Base-by-base conservation (phyloP, 768 basidiomycete genomes). In the Lactarius trivialis region DNA sequence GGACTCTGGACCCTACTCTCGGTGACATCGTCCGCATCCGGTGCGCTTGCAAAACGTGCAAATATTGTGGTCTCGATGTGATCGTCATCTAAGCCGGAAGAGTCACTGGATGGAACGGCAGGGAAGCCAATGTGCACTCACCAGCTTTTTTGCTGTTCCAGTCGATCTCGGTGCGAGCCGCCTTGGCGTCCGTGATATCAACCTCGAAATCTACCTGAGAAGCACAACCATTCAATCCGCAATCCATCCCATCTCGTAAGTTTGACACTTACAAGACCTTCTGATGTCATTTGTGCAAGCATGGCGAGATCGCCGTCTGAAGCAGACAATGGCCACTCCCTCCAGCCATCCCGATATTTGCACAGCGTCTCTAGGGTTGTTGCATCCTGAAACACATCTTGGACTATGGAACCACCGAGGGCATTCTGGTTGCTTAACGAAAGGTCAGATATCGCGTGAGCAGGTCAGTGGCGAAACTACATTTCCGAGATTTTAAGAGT, bases 121-220 rank as follows among this genome's bases (percentile, higher is more conserved):
- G 17, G 15, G 8, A 57, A 9, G 4, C 15, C 30, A 14, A 28
- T 15, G 15, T 33, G 28, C 8, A 71, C 78, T 59, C 64, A 89
- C 91, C 90, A 66, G 88, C 87, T 79, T 91, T 91, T 76, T 92
- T 92, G 73, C 91, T 96, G 67, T 91, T 91, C 83, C 88, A 92
- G 69, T 92, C 89, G 37, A 89, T 75, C 12, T 72, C 75, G 28
- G 76, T 71, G 7, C 86, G 81, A 41, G 84, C 80, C 6, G 77
- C 74, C 64, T 80, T 83, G 14, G 86, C 76, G 55, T 82, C 78
- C 12, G 81, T 76, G 1, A 85, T 82, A 67, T 95, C 90, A 34
- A 94, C 73, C 36, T 77, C 78, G 67, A 94, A 86, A 52, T 88
- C 83, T 26, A 91, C 80, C 91, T 93, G 67, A 36, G 48, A 55